These are phyloP conservation scores for Nelumbo lutea DNA, from an alignment of 164 flowering plant genomes.

Conservation along the genomic window DNA sequence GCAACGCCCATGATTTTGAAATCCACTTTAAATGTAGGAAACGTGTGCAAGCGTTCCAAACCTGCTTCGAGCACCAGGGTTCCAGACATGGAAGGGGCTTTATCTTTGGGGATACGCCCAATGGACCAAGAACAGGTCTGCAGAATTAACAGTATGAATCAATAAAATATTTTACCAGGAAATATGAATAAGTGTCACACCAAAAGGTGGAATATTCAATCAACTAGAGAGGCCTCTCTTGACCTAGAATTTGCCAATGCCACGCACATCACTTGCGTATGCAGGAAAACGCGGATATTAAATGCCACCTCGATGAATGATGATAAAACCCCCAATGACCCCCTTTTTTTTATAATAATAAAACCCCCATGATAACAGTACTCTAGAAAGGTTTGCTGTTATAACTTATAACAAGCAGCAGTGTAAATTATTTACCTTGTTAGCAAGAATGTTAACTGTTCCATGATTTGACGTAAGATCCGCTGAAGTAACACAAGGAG, in stretches of 20 bases:
- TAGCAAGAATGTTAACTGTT: slow-evolving; percentile 70
- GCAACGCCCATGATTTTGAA: slow-evolving; percentile 93
- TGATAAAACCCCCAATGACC: too few relatives aligned
- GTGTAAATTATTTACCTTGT: slow-evolving; percentile 55
- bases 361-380: too few relatives aligned
- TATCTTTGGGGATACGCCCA: slow-evolving; percentile 87
- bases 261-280: too few relatives aligned
- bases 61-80: slow-evolving; percentile 65
- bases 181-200: too few relatives aligned
- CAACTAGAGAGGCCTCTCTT: background rate
- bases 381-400: too few relatives aligned
- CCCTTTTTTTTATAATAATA: too few relatives aligned
- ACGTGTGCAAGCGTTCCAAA: slow-evolving; percentile 63
- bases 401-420: background rate
- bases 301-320: too few relatives aligned
- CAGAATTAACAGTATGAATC: slow-evolving; percentile 8
- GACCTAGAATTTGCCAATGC: background rate
- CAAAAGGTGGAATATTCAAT: too few relatives aligned
- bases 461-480: slow-evolving; percentile 86
- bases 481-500: slow-evolving; percentile 67
- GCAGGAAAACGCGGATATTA: too few relatives aligned
- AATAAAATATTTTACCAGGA: slow-evolving; percentile 1
- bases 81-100: slow-evolving; percentile 82
- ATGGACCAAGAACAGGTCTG: slow-evolving; percentile 91
- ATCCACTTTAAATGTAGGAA: slow-evolving; percentile 70